phyloP scores from a whole-genome alignment of 2,329 filamentous ascomycete genomes.

The Neofusicoccum parvum region DNA sequence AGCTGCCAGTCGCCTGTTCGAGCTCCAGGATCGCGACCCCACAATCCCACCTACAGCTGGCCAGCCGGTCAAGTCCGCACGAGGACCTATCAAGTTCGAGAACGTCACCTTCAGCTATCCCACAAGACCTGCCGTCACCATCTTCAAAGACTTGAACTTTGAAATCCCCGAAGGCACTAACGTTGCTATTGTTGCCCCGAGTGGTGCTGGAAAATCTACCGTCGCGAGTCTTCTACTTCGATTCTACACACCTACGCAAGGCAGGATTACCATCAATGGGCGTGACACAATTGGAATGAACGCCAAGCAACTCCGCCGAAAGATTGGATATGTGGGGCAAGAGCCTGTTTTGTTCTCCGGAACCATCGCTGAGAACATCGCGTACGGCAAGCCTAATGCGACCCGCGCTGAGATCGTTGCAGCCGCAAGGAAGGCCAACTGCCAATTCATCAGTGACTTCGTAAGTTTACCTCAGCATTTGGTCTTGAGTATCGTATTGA shows the following conservation, averaged over 20 bases:
- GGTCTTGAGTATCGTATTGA: slow-evolving; percentile 22
- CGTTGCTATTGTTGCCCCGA: slow-evolving; percentile 94
- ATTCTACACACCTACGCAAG: slow-evolving; percentile 83
- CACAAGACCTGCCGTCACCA: slow-evolving; percentile 85
- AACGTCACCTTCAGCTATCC: slow-evolving; percentile 90
- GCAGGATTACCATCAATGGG: slow-evolving; percentile 80
- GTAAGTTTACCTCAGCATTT: slow-evolving; percentile 46
- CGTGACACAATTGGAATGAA: slow-evolving; percentile 85
- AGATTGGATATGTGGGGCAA: slow-evolving; percentile 93
- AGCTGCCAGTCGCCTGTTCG: slow-evolving; percentile 92
- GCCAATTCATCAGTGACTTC: slow-evolving; percentile 94
- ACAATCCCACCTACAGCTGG: slow-evolving; percentile 87
- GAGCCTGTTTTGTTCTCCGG: slow-evolving; percentile 92
- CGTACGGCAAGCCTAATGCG: slow-evolving; percentile 83
- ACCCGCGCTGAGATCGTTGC: slow-evolving; percentile 78
- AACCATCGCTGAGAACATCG: slow-evolving; percentile 84
- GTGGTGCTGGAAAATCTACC: slow-evolving; percentile 93
- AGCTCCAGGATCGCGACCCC: slow-evolving; percentile 87
- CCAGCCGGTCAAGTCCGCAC: slow-evolving; percentile 74
- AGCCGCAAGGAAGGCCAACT: slow-evolving; percentile 90
- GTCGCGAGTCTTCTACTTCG: slow-evolving; percentile 88
- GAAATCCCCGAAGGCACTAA: slow-evolving; percentile 91
- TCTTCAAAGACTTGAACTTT: slow-evolving; percentile 88
- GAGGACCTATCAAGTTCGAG: slow-evolving; percentile 85
- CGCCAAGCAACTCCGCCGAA: slow-evolving; percentile 85